A percentile compares a stretch with the other conserved stretches of the same genome.
Conservation (phyloP, 768 basidiomycete species). For the Tulasnella sp. region DNA sequence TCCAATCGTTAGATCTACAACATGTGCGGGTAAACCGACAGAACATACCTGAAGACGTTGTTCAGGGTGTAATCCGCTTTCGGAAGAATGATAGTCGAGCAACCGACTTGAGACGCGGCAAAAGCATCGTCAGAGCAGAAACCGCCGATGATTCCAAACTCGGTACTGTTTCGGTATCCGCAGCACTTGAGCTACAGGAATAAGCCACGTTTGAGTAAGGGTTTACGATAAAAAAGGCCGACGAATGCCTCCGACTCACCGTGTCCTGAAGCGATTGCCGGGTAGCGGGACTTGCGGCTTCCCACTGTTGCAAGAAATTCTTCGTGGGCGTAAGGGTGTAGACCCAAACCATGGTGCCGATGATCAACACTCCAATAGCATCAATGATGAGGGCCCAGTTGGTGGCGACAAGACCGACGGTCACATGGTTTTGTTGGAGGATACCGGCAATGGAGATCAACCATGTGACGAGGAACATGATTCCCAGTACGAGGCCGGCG, state of each 20-base stretch:
- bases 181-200: conserved; percentile 62
- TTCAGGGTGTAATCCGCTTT: conserved; percentile 66
- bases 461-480: conserved; percentile 54
- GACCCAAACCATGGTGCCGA: conserved; percentile 74
- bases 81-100: conserved; percentile 19
- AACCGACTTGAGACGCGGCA: conserved; percentile 22
- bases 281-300: conserved; percentile 29
- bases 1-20: conserved; percentile 20
- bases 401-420: conserved; percentile 56
- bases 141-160: conserved; percentile 38
- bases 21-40: not conserved
- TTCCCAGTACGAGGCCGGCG: conserved; percentile 66
- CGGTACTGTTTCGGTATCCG: conserved; percentile 58
- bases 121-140: conserved; percentile 69
- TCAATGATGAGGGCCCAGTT: conserved; percentile 66
- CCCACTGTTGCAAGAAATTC: conserved; percentile 53
- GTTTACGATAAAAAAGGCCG: not conserved
- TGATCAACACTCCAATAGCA: conserved; percentile 43
- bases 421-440: conserved; percentile 57
- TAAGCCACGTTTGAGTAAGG: conserved; percentile 3
- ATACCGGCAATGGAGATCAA: conserved; percentile 60
- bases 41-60: conserved; percentile 68
- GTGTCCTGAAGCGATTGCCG: conserved; percentile 59
- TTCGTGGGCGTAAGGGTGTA: conserved; percentile 60
- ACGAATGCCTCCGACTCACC: conserved; percentile 32